phyloP scores from a whole-genome alignment of 2,329 filamentous ascomycete species.

The Verticillium nubilum region DNA sequence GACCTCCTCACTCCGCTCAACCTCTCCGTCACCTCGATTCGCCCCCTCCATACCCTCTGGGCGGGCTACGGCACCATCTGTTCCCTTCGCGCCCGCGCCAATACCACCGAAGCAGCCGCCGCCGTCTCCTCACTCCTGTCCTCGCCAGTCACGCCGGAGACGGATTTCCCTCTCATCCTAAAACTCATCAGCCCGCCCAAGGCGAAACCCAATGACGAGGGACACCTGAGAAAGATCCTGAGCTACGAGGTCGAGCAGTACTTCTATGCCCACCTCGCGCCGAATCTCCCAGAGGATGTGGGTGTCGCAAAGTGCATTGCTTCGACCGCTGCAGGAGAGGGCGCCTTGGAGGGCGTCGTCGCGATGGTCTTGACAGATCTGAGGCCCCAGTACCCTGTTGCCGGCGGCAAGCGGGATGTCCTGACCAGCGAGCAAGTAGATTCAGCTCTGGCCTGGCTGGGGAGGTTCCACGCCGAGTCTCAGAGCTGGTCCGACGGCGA shows the following conservation, averaged over 20 bases:
- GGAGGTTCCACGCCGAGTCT: conserved; percentile 53
- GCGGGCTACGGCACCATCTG: conserved; percentile 53
- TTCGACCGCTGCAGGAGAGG: conserved; percentile 31
- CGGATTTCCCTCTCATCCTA: conserved; percentile 40
- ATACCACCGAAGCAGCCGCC: conserved; percentile 34
- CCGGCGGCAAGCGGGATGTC: conserved; percentile 45
- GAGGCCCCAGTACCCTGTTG: conserved; percentile 44
- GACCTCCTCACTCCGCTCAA: background rate
- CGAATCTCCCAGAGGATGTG: conserved; percentile 32
- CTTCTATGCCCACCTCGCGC: conserved; percentile 55
- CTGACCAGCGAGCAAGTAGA: conserved; percentile 42
- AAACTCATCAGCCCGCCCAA: conserved; percentile 55
- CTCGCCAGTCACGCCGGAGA: conserved; percentile 26
- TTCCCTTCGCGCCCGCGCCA: conserved; percentile 38
- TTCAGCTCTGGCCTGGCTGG: conserved; percentile 57
- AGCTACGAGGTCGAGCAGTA: conserved; percentile 64
- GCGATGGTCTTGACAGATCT: conserved; percentile 57
- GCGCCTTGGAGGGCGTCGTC: conserved; percentile 28
- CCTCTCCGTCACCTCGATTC: background rate
- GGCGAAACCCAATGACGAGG: conserved; percentile 40
- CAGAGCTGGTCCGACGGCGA: conserved; percentile 27
- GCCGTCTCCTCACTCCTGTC: conserved; percentile 50
- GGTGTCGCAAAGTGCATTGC: conserved; percentile 46
- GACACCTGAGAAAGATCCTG: conserved; percentile 59
- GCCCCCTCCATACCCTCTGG: conserved; percentile 42